These are phyloP conservation scores for Trichosporon inkin DNA, from an alignment of 1,284 basidiomycete genomes.

Conservation along the genomic window DNA sequence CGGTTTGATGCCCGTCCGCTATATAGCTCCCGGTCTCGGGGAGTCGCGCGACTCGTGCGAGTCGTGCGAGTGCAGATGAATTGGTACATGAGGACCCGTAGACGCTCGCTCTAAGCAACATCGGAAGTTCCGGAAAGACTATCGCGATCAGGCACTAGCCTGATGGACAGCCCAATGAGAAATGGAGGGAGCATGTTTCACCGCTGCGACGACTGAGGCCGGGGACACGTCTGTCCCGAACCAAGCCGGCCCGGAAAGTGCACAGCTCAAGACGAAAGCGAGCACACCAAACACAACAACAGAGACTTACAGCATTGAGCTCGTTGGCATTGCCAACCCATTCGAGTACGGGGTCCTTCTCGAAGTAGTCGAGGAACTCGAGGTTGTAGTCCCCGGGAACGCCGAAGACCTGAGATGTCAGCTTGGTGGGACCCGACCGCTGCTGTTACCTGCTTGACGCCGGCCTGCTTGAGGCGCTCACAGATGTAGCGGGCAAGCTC, in stretches of 20 bases:
- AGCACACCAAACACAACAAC: not conserved
- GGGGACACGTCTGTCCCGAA: not conserved
- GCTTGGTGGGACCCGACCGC: not conserved
- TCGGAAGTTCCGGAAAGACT: too few relatives aligned
- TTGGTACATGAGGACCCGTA: too few relatives aligned
- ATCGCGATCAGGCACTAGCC: not conserved
- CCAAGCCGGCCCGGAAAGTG: not conserved
- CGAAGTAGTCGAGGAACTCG: conserved; percentile 69
- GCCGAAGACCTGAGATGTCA: conserved; percentile 62
- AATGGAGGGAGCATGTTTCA: not conserved
- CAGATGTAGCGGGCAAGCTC: conserved; percentile 60
- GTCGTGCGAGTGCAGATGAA: too few relatives aligned
- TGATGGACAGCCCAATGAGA: not conserved
- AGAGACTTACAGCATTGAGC: conserved; percentile 59
- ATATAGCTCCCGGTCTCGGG: too few relatives aligned
- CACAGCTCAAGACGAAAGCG: not conserved
- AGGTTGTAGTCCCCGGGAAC: conserved; percentile 93
- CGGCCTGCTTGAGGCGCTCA: conserved; percentile 57
- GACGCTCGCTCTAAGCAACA: too few relatives aligned
- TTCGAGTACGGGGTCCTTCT: conserved; percentile 70
- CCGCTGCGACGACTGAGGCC: not conserved
- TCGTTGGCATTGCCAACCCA: conserved; percentile 95
- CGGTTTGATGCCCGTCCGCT: too few relatives aligned
- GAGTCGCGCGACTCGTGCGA: too few relatives aligned
- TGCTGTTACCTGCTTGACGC: conserved; percentile 34